Evolutionary conservation across 257 asterid species (phyloP), one percentile per base, ranked within the genome.

Genomic region (Orobanche coerulescens): DNA sequence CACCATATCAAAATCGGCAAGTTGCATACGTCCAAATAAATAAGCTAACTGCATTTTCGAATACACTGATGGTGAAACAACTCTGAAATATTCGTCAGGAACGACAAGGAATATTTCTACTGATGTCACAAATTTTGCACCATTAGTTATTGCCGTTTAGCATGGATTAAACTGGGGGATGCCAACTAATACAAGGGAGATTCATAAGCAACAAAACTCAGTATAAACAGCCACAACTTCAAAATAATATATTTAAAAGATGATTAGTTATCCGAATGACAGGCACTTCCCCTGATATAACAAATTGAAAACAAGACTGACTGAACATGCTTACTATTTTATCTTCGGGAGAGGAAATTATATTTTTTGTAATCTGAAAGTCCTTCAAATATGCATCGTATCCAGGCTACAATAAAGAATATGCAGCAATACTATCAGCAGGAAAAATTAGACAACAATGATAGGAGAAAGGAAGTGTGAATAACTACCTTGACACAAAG

Each of bases 351-450:
- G 88, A 52, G 64, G 66, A 58, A 70, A 68, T 82, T 24, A 73
- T 36, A 67, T 64, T 66, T 76, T 82, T 86, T 26, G 84, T 61
- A 56, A 93, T 80, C 73, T 74, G 77, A 81, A 93, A 89, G 78
- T 84, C 97, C 65, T 68, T 76, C 64, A 86, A 74, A 52, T 75
- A 86, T 62, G 96, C 85, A 44, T 85, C 91, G 64, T 44, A 89
- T 64, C 98, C 97, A 77, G 98, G 83, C 98, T 89, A 75, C 85
- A 86, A 47, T 34, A 50, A 46, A 54, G 52, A 62, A 62, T 36
- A 60, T 49, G 53, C 49, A 57, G 20, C 71, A 67, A 46, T 31
- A 65, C 55, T 42, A 60, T 72, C 70, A 60, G 64, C 19, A 60
- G 20, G 43, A 59, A 68, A 64, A 40, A 69, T 65, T 50, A 40